A percentile compares a stretch with the other conserved stretches of the same genome.
These are phyloP conservation scores for Diaporthe capsici DNA, from an alignment of 2,329 filamentous ascomycete species.

Conservation along the genomic window DNA sequence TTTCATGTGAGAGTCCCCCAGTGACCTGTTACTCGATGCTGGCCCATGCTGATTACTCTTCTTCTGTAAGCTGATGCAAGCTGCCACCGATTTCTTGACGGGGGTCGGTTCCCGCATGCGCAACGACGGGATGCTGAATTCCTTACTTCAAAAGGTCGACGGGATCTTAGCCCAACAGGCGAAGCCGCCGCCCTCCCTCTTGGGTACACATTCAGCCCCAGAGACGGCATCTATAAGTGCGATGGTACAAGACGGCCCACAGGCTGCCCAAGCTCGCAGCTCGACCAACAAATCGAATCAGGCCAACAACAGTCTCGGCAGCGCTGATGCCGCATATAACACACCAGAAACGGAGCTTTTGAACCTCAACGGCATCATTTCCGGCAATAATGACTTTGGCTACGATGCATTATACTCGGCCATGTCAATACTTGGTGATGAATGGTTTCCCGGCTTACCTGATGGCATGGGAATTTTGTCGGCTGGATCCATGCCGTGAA, in stretches of 20 bases:
- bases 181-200: neutral
- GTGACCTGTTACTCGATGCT: accelerated
- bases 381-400: neutral
- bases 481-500: neutral
- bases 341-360: neutral
- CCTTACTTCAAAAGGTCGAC: neutral
- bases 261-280: neutral
- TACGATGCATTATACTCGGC: neutral
- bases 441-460: neutral
- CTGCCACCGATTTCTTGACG: neutral
- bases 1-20: neutral
- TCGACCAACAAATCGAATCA: neutral
- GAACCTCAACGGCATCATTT: neutral
- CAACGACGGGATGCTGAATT: neutral
- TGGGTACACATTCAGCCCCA: neutral
- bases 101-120: neutral
- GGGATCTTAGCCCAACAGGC: neutral
- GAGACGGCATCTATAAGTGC: too few relatives aligned
- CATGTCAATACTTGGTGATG: neutral
- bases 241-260: neutral
- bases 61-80: neutral
- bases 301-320: neutral
- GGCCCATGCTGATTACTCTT: neutral
- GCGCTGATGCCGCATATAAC: neutral
- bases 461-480: neutral